Base-by-base conservation (phyloP, 768 basidiomycete genomes). In the Tulasnella sp. region DNA sequence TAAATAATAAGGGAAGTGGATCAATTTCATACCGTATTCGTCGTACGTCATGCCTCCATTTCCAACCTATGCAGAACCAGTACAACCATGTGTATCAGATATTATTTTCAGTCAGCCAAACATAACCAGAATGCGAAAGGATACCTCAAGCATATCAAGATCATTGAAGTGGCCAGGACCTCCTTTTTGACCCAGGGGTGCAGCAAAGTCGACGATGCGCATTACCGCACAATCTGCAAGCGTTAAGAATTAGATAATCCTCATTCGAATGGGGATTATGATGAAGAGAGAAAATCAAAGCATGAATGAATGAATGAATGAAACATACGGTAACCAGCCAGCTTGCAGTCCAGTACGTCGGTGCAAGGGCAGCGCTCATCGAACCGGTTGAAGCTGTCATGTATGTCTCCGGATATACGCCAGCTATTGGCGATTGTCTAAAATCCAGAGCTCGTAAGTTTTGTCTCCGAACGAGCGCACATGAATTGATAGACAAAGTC, bases 321-420 rank as follows among this genome's bases (percentile, higher is more conserved):
- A 10, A 17, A 63, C 54, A 44, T 47, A 74, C 73, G 71, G 64
- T 68, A 72, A 3, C 73, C 73, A 10, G 72, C 62, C 9, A 72
- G 67, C 56, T 73, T 74, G 67, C 73, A 74, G 61, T 74, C 71
- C 7, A 73, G 63, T 47, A 72, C 64, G 4, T 60, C 62, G 4
- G 67, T 68, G 64, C 73, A 74, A 1, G 73, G 73, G 56, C 73
- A 74, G 13, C 72, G 70, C 43, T 70, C 71, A 52, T 73, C 72
- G 59, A 63, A 72, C 4, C 71, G 62, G 55, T 71, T 67, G 54
- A 71, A 74, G 42, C 58, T 72, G 60, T 66, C 78, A 75, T 75
- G 72, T 26, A 79, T 78, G 62, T 76, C 73, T 74, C 78, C 79
- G 64, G 76, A 78, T 62, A 80, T 79, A 27, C 76, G 76, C 75